Evolutionary conservation across 2,329 filamentous ascomycete species (phyloP).

Genomic region (Calonectria honghensis): DNA sequence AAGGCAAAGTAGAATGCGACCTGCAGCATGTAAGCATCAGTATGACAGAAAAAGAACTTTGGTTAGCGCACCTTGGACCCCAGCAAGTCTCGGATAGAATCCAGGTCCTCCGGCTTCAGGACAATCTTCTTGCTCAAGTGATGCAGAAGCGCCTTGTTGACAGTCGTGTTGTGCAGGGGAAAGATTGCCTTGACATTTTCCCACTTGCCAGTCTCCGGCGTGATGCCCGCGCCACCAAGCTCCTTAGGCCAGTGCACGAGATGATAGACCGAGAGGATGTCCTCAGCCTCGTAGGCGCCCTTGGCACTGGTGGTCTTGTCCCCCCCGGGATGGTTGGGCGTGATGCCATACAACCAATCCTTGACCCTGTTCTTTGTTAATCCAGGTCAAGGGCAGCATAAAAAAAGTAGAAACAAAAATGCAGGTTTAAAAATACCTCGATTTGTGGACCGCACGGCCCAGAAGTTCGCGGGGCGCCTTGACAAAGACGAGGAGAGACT

Average conservation of each 20-base stretch:
- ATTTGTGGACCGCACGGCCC: conserved; percentile 80
- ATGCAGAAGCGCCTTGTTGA: conserved; percentile 74
- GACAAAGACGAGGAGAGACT: conserved; percentile 80
- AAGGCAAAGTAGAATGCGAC: conserved; percentile 91
- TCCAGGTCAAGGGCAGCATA: background rate
- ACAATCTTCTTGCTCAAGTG: conserved; percentile 73
- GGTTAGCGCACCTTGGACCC: conserved; percentile 70
- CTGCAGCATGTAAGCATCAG: conserved; percentile 55
- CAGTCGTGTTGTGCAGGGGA: conserved; percentile 75
- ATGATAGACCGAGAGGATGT: conserved; percentile 82
- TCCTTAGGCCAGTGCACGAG: conserved; percentile 76
- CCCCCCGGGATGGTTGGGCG: conserved; percentile 76
- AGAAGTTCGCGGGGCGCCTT: conserved; percentile 78
- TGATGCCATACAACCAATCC: conserved; percentile 84
- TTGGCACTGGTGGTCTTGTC: conserved; percentile 71
- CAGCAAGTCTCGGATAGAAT: conserved; percentile 76
- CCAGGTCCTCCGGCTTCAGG: conserved; percentile 70
- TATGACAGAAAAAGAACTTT: background rate
- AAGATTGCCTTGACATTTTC: conserved; percentile 77
- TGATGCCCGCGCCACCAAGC: conserved; percentile 78
- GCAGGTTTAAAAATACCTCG: conserved; percentile 68
- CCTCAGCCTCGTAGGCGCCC: conserved; percentile 76
- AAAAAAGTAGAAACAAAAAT: background rate
- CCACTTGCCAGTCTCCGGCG: conserved; percentile 75
- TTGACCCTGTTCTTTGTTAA: conserved; percentile 72